Evolutionary conservation across 169 alveolate genomes (phyloP), one percentile per base, ranked within the genome.

Genomic region (Babesia ovis): DNA sequence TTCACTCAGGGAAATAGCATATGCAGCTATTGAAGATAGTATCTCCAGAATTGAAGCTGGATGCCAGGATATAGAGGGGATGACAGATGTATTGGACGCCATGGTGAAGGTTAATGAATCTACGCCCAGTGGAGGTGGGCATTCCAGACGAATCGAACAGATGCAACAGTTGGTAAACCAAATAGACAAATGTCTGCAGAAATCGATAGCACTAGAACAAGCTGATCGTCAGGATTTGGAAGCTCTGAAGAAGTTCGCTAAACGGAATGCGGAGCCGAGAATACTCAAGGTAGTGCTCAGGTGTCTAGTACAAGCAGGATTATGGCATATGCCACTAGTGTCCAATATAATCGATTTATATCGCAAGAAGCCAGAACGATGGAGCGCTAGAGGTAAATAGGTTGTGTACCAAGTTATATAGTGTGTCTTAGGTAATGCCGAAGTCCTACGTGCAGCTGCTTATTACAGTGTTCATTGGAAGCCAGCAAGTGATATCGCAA

Each of bases 51-150:
- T 48, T 31, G n/a, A 61, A 2, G 41, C 16, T 9, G 31, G 23
- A 4, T 12, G 39, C 20, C 62, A 25, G 20, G 86, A 77, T 77
- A 4, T 77, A 8, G 82, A 77, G 56, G 86, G 82, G 5, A 25
- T 68, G 18, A 68, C 66, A 12, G 86, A 77, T 34, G 69, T 56
- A 9, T 14, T 77, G 32, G 86, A 77, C 31, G 43, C 80, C 2
- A 9, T 60, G 18, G 77, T 64, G 5, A 39, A 39, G 14, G 8
- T 39, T 39, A 39, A 39, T 9, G 46, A 39, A 9, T 39, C n/a
- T 8, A 20, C 39, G 22, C 16, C 29, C 37, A 14, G 5, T 16
- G 14, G 18, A 2, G 45, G 58, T 45, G 45, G 48, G 22, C 14
- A 1, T 0, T n/a, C 53, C 22, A 43, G 32, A 6, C 45, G 35